Base-by-base conservation (phyloP, 331 rosid genomes). In the Rhamnella rubrinervis region DNA sequence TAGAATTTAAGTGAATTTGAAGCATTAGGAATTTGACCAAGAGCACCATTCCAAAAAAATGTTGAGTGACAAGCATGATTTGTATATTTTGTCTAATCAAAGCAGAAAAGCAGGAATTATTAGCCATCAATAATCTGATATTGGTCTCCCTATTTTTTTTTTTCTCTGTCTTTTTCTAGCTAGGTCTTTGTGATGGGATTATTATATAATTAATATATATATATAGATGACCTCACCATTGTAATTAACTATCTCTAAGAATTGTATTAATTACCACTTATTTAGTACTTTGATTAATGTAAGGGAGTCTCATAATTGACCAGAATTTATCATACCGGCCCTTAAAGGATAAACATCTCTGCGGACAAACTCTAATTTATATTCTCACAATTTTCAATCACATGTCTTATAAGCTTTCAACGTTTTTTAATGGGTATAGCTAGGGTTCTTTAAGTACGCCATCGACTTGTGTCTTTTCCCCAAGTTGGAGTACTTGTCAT, bases 1-100 rank as follows among this genome's bases (percentile, higher is more conserved):
- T 66, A 16, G 71, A 55, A 44, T 67, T 73, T 62, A 44, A 61
- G 68, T 37, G 18, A 67, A 40, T 28, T 25, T 56, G 28, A 8
- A 66, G 61, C 55, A 58, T 75, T 19, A 18, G 20, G n/a, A 59
- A 65, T 78, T 73, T 78, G 85, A 72, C 80, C 72, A 20, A 62
- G 57, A 46, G 71, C 55, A 61, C 75, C 80, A 70, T 61, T 63
- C 6, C 47, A 25, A 57, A 65, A 67, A 31, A 3, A 31, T 4
- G 35, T 31, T 59, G 62, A 71, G 71, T 72, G 75, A 72, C 71
- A 67, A 67, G 68, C 78, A 68, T 71, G 51, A 85, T 81, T 76
- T 72, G 50, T 63, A 75, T 56, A 78, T 68, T 71, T 78, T 66
- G 92, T 85, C 88, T 78, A 75, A 85, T 89, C 90, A 84, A 46